phyloP scores from a whole-genome alignment of 176 grass and related monocot genomes.

The Oryza meridionalis region DNA sequence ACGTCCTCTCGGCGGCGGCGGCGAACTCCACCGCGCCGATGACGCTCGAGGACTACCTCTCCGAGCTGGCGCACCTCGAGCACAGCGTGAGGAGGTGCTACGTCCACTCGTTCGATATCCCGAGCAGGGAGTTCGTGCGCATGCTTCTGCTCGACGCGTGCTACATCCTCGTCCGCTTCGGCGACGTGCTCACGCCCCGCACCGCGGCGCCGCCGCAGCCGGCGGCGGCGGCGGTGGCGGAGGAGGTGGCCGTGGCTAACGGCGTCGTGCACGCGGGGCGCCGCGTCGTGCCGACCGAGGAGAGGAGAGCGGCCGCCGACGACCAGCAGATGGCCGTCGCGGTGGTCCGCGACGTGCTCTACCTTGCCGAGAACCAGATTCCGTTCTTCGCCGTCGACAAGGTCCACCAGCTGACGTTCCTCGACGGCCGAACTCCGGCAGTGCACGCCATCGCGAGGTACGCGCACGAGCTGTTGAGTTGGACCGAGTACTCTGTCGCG shows the following conservation, averaged over 20 bases:
- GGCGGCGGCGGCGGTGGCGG: neutral
- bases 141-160: conserved; percentile 45
- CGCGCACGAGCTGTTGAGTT: neutral
- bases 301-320: neutral
- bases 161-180: neutral
- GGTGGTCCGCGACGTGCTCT: conserved; percentile 22
- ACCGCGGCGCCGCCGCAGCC: neutral
- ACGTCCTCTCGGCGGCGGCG: neutral
- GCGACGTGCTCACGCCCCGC: rapidly evolving
- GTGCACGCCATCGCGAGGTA: neutral
- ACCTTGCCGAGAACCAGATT: conserved; percentile 42
- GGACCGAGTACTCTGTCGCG: neutral
- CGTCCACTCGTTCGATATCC: neutral
- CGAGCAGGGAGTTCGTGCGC: neutral
- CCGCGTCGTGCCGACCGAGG: neutral
- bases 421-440: neutral
- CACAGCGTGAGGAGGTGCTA: neutral
- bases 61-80: neutral
- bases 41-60: neutral
- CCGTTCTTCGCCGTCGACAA: conserved; percentile 31
- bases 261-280: neutral
- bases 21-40: neutral
- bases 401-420: neutral
- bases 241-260: neutral
- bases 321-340: neutral